phyloP scores from a whole-genome alignment of 106 monocot species.

The Dactylorhiza incarnata region DNA sequence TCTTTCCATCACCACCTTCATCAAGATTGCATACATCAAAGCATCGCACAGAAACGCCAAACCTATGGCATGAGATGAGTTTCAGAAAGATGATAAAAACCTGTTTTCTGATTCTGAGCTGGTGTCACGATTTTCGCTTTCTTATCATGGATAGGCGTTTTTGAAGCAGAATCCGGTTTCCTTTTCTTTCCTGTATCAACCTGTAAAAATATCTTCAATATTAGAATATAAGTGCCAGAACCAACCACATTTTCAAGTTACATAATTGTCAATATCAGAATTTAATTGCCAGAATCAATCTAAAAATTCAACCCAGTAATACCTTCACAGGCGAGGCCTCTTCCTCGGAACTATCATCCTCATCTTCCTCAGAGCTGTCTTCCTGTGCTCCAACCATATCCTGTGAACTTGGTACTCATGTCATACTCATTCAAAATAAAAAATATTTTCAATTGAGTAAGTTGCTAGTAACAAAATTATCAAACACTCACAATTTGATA shows the following conservation, averaged over 20 bases:
- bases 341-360: conserved; percentile 35
- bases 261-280: too few species aligned
- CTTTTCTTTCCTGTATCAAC: conserved; percentile 42
- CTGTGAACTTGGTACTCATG: conserved; percentile 12
- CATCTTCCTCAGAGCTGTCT: conserved; percentile 40
- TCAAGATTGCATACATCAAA: too few species aligned
- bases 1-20: conserved; percentile 31
- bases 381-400: conserved; percentile 29
- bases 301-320: too few species aligned
- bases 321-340: conserved; percentile 39
- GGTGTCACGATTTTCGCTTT: conserved; percentile 55
- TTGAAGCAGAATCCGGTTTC: conserved; percentile 22
- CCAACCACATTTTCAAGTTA: too few species aligned
- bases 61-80: too few species aligned
- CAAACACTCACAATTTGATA: neutral
- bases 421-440: too few species aligned
- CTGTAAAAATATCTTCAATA: neutral
- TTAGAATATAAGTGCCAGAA: too few species aligned
- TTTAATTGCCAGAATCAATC: too few species aligned
- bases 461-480: neutral
- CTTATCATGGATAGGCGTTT: conserved; percentile 41
- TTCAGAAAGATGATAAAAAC: conserved; percentile 10
- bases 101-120: conserved; percentile 29
- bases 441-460: neutral
- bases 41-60: too few species aligned